Evolutionary conservation across 768 basidiomycete species (phyloP), one percentile per base, ranked within the genome.

Genomic region (Leccinum uliginosum): DNA sequence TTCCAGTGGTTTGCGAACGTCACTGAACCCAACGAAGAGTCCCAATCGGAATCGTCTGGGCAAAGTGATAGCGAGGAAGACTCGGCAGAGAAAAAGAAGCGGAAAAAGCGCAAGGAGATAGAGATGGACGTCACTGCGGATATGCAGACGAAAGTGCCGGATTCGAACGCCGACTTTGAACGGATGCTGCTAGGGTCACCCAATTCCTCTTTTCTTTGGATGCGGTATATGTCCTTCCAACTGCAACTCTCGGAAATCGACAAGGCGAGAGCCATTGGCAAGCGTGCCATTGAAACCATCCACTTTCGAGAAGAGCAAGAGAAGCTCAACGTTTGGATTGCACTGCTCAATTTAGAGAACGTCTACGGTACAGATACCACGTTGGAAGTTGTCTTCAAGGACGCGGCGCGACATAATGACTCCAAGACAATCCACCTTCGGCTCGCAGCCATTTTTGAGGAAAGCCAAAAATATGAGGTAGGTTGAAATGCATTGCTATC

Each of bases 201-300:
- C 2, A 93, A 97, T 69, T 98, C 95, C 7, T 98, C 97, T 0
- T 97, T 89, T 74, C 80, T 98, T 32, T 99, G 97, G 97, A 87
- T 99, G 57, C 95, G 98, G 71, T 99, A 94, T 72, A 98, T 99
- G 93, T 96, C 97, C 9, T 96, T 98, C 83, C 93, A 95, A 65
- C 78, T 98, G 11, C 93, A 93, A 62, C 82, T 99, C n/a, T 92
- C 95, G 29, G 96, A 99, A 73, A 77, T 97, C 54, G 95, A 94
- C 65, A 97, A 95, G 72, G 97, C 96, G 14, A 83, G 93, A 45
- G 86, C 89, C 68, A 86, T 94, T 51, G 95, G 86, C 48, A 81
- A 83, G 53, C 84, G 91, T 23, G 96, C 94, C 5, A 77, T 98
- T 46, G 78, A 83, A 59, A 87, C 87, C 11, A 98, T 99, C 74